Base-by-base conservation (phyloP, 768 basidiomycete species). In the Mycena polygramma region DNA sequence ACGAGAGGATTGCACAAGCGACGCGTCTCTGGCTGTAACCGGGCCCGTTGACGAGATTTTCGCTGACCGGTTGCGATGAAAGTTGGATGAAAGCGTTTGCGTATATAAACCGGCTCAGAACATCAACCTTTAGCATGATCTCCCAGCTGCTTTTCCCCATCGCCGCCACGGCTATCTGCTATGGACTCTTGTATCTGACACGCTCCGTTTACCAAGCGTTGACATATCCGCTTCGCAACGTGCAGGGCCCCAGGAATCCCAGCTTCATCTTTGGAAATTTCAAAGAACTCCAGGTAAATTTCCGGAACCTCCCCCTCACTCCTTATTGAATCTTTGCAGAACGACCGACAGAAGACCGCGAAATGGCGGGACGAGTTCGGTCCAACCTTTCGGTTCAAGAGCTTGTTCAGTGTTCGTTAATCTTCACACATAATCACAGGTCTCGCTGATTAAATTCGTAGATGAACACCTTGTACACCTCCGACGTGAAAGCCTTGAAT, bases 401-500 rank as follows among this genome's bases (percentile, higher is more conserved):
- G 75, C 0, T 54, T 83, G 4, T 74, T 84, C 17, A 74, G 74
- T 35, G 85, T 85, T 48, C 13, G 81, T 57, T 45, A 19, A 7
- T 36, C 7, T 35, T 24, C 14, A 30, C 19, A 46, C 2, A 51
- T 8, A n/a, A 19, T n/a, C 19, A 10, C 10, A 13, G 15, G 36
- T n/a, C 20, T 20, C 4, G 19, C n/a, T 11, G 22, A 61, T 58
- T 43, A 39, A 13, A 7, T 26, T 20, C 15, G 2, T 63, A 85
- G 83, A 62, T 57, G 5, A 67, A 76, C 26, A 75, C 81, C 11
- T 76, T 88, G 24, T 77, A 83, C 73, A 87, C 87, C 0, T 66
- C 81, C 48, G 89, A 90, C 69, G 78, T 84, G 0, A 79, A 81
- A 5, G 88, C 87, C 1, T 35, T 90, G 39, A 80, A 81, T 17